Evolutionary conservation across 1,284 basidiomycete species (phyloP).

Genomic region (Austroboletus novae-zelandiae): DNA sequence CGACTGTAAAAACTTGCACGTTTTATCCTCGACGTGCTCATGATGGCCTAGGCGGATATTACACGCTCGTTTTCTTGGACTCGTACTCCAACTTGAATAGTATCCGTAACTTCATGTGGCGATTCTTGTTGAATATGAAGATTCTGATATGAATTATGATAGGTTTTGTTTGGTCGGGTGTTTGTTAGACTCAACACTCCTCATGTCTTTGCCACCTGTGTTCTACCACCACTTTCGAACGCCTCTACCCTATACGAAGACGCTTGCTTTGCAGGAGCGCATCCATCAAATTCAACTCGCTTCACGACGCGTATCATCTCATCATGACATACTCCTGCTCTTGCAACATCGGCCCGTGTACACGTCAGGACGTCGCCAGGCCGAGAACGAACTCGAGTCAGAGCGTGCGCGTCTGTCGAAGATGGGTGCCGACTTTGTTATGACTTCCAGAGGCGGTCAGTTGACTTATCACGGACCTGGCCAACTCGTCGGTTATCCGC

Average conservation of each 20-base stretch:
- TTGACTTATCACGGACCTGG: conserved; percentile 98
- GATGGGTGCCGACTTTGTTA: conserved; percentile 86
- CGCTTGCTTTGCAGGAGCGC: conserved; percentile 69
- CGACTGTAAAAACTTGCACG: too few species aligned
- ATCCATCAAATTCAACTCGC: conserved; percentile 62
- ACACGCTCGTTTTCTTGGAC: too few species aligned
- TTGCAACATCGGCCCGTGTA: conserved; percentile 92
- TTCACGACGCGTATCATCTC: conserved; percentile 43
- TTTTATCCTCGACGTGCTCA: too few species aligned
- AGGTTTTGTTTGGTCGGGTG: neutral
- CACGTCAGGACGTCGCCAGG: conserved; percentile 87
- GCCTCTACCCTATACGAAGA: conserved; percentile 70
- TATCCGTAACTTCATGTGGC: too few species aligned
- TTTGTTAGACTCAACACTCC: neutral
- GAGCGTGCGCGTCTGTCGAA: conserved; percentile 68
- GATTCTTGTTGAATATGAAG: too few species aligned
- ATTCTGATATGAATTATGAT: too few species aligned
- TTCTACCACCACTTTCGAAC: conserved; percentile 74
- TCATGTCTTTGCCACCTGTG: conserved; percentile 59
- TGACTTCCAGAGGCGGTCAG: conserved; percentile 86
- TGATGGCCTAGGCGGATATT: too few species aligned
- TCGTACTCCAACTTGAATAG: too few species aligned
- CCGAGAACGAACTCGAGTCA: conserved; percentile 54
- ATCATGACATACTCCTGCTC: conserved; percentile 69
- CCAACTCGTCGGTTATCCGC: conserved; percentile 94